A percentile compares a stretch with the other conserved stretches of the same genome.
phyloP scores from a whole-genome alignment of 106 monocot species.

The Agapanthus africanus region DNA sequence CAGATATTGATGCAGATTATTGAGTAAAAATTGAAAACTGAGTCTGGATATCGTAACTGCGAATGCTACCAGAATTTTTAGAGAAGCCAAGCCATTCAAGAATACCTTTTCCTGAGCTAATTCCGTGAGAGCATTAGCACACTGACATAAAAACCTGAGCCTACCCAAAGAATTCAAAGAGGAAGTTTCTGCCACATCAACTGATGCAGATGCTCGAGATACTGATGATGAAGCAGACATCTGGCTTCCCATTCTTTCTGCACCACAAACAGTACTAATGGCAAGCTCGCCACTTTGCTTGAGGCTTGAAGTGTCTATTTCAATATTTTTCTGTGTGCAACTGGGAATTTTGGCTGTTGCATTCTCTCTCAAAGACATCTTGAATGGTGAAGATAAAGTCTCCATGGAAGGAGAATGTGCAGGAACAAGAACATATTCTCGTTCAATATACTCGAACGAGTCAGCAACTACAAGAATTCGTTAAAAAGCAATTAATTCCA shows the following conservation, averaged over 20 bases:
- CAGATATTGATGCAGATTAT: neutral
- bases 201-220: conserved; percentile 7
- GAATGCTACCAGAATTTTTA: neutral
- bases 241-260: conserved; percentile 4
- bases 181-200: conserved; percentile 1
- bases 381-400: conserved; percentile 13
- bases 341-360: conserved; percentile 7
- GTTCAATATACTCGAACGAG: conserved; percentile 32
- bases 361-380: conserved; percentile 21
- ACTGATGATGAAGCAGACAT: conserved; percentile 3
- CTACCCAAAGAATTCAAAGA: conserved; percentile 15
- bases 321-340: conserved; percentile 1
- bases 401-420: conserved; percentile 19
- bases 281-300: conserved; percentile 4
- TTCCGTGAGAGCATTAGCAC: conserved; percentile 18
- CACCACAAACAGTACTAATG: neutral
- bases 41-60: neutral
- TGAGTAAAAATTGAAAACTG: neutral
- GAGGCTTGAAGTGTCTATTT: neutral
- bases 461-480: conserved; percentile 20
- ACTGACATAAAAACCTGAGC: conserved; percentile 22
- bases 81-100: neutral
- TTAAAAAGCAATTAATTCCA: conserved; percentile 7
- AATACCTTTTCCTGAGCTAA: conserved; percentile 29
- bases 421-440: conserved; percentile 34